Evolutionary conservation across 2,329 filamentous ascomycete genomes (phyloP), one percentile per base, ranked within the genome.

Genomic region (Diaporthe batatas): DNA sequence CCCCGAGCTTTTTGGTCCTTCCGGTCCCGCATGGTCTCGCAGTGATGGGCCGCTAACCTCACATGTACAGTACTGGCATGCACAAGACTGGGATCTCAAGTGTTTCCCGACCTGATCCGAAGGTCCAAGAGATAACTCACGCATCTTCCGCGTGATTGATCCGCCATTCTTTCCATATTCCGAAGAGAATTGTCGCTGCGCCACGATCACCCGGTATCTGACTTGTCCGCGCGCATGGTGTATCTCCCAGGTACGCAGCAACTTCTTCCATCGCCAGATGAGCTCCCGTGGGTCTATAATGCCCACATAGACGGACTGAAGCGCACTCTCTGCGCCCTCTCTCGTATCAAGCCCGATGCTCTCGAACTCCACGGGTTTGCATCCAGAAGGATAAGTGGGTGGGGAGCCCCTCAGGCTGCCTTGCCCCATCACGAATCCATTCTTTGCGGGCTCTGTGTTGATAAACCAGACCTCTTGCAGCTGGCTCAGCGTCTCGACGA

Each of bases 401-500:
- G 14, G 14, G 16, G 39, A 42, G 39, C 14, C 39, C 18, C 39
- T 23, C 7, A 12, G 6, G 11, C 18, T 23, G n/a, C 25, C 16
- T 1, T 44, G 6, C 14, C 12, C 18, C 23, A 14, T 14, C 42
- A 21, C 14, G 53, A 18, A 34, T 0, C 6, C 2, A 32, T 23
- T 11, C 39, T 8, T 67, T 6, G 11, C 16, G 10, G 42, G 3
- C 44, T 25, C 49, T 3, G 16, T 21, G 7, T 65, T 47, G 8
- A 71, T 23, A 25, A 74, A 73, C 73, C 73, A 74, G 1, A 74
- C 70, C 25, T 72, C 25, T n/a, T 65, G 42, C 36, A 75, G 34
- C 67, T 74, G 73, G 8, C 69, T 36, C 25, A 79, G 42, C 1
- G 73, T 70, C 18, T 70, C 54, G 39, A 75, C 72, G 4, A 79